phyloP scores from a whole-genome alignment of 2,329 filamentous ascomycete genomes.

The Fusarium chaquense region DNA sequence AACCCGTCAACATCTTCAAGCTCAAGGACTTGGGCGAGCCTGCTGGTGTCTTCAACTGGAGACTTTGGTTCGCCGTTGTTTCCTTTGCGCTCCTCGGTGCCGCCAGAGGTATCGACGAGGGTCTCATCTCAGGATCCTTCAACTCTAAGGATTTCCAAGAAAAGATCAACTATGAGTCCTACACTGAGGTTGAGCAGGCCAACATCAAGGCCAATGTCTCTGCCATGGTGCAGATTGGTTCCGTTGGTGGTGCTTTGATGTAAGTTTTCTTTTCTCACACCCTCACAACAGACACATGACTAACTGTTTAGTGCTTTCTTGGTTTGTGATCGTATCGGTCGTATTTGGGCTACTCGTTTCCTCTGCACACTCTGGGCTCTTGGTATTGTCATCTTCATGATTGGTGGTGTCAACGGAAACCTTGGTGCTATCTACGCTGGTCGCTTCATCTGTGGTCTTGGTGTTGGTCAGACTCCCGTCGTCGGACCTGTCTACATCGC shows the following conservation, averaged over 20 bases:
- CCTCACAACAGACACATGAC: neutral
- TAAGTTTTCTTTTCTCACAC: slow-evolving; percentile 42
- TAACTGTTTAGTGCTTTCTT: slow-evolving; percentile 63
- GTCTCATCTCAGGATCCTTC: slow-evolving; percentile 79
- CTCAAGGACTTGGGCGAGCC: slow-evolving; percentile 74
- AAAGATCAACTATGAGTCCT: slow-evolving; percentile 68
- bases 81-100: slow-evolving; percentile 82
- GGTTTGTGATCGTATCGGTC: slow-evolving; percentile 70
- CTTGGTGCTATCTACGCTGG: slow-evolving; percentile 72
- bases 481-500: slow-evolving; percentile 79
- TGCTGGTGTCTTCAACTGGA: slow-evolving; percentile 79
- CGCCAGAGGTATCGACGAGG: slow-evolving; percentile 83
- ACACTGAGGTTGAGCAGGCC: slow-evolving; percentile 65
- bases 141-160: slow-evolving; percentile 73
- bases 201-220: slow-evolving; percentile 82
- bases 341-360: slow-evolving; percentile 70
- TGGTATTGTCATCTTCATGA: slow-evolving; percentile 70
- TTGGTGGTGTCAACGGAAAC: slow-evolving; percentile 61
- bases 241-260: slow-evolving; percentile 75
- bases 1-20: slow-evolving; percentile 72
- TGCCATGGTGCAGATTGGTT: slow-evolving; percentile 84
- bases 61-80: slow-evolving; percentile 80
- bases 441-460: slow-evolving; percentile 74
- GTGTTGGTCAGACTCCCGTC: slow-evolving; percentile 75
- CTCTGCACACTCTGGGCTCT: slow-evolving; percentile 69